A percentile compares a stretch with the other conserved stretches of the same genome.
These are phyloP conservation scores for Thraustochytrium aureum DNA, from an alignment of 352 stramenopile species.

Conservation along the genomic window DNA sequence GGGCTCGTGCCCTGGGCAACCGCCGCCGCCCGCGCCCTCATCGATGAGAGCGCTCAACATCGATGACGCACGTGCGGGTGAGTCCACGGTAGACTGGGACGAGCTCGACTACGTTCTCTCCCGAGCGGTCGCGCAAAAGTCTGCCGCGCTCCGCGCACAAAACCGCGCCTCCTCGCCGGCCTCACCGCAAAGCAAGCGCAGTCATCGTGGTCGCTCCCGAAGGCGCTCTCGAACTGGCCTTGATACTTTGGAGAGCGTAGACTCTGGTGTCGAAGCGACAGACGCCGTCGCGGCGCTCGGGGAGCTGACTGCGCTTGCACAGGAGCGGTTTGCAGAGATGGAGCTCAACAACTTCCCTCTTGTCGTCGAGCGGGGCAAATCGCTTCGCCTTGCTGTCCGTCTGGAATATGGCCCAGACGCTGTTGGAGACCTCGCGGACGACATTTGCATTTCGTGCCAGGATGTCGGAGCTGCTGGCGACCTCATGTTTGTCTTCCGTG, in stretches of 20 bases:
- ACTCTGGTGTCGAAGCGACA: not conserved
- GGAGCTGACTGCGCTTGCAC: not conserved
- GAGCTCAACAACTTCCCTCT: not conserved
- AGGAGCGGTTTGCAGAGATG: not conserved
- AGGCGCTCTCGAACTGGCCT: not conserved
- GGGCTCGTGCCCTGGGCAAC: no score
- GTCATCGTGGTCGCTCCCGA: not conserved
- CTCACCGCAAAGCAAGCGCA: not conserved
- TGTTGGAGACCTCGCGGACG: not conserved
- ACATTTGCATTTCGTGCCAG: not conserved
- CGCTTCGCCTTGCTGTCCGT: not conserved
- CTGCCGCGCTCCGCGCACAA: not conserved
- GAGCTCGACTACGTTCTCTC: slow-evolving; percentile 39
- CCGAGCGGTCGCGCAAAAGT: not conserved
- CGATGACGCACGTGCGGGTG: no score
- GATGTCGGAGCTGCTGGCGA: slow-evolving; percentile 9
- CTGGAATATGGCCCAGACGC: not conserved
- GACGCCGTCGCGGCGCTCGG: not conserved
- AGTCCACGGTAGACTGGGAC: slow-evolving; percentile 29
- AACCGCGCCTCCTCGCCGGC: not conserved
- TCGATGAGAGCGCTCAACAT: not conserved
- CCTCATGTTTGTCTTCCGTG: slow-evolving; percentile 3
- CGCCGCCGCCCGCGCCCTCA: not conserved
- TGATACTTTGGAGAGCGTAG: not conserved
- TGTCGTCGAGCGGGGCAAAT: not conserved